A percentile compares a stretch with the other conserved stretches of the same genome.
These are phyloP conservation scores for Rhinocladiella mackenziei DNA, from an alignment of 2,329 filamentous ascomycete genomes.

Conservation along the genomic window DNA sequence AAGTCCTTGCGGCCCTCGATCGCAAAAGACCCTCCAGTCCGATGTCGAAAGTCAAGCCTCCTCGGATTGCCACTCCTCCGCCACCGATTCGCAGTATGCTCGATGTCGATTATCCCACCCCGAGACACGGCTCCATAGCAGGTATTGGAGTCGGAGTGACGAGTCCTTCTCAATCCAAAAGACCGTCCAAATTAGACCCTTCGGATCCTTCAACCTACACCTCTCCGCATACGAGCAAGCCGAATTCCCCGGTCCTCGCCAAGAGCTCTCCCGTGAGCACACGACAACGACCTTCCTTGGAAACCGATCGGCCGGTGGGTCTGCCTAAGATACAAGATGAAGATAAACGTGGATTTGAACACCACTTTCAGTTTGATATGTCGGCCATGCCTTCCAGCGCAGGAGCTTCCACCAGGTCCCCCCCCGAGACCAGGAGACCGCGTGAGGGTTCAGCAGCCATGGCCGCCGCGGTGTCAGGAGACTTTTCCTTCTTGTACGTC, in stretches of 20 bases:
- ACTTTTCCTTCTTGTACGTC: conserved; percentile 35
- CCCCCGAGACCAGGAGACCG: conserved; percentile 41
- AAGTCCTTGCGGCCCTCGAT: conserved; percentile 67
- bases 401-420: conserved; percentile 34
- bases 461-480: conserved; percentile 45
- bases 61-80: conserved; percentile 53
- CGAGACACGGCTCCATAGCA: conserved; percentile 39
- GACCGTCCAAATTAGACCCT: conserved; percentile 40
- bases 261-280: conserved; percentile 32
- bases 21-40: conserved; percentile 35
- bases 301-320: conserved; percentile 28
- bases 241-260: conserved; percentile 32
- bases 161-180: conserved; percentile 30
- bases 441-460: conserved; percentile 43
- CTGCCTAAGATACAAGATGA: conserved; percentile 29
- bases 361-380: conserved; percentile 44
- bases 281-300: conserved; percentile 35
- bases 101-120: conserved; percentile 49
- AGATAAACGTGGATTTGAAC: conserved; percentile 32
- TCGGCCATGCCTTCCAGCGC: conserved; percentile 42
- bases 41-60: conserved; percentile 36
- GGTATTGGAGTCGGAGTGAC: conserved; percentile 38
- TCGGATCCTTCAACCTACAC: conserved; percentile 33
- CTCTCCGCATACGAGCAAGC: conserved; percentile 34
- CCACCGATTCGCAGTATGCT: conserved; percentile 65